Percentiles rank a stretch among this genome's conserved stretches.
These are phyloP conservation scores for Gamarada debralockiae DNA, from an alignment of 495 filamentous ascomycete genomes.

Conservation along the genomic window DNA sequence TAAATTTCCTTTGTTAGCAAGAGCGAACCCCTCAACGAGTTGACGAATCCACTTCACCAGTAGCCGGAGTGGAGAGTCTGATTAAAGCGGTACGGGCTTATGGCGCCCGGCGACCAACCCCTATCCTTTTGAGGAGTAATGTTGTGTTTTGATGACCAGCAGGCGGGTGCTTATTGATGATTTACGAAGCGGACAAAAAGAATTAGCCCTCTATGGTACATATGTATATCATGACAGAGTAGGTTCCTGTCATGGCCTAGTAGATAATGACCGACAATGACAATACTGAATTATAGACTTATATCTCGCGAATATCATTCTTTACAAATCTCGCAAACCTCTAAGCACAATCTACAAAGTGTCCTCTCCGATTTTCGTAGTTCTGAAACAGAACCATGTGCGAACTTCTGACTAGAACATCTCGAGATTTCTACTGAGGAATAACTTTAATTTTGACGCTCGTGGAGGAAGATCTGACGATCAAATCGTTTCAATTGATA, in stretches of 20 bases:
- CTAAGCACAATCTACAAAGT: no score
- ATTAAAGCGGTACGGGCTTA: not conserved
- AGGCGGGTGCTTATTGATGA: conserved; percentile 9
- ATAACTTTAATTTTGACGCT: no score
- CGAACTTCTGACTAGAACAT: no score
- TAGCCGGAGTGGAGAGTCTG: not conserved
- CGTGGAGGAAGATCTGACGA: no score
- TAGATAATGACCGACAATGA: not conserved
- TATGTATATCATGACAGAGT: not conserved
- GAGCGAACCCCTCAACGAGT: not conserved
- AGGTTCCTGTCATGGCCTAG: not conserved
- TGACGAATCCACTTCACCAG: not conserved
- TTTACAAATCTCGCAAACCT: no score
- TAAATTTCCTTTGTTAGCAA: not conserved
- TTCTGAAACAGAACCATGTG: no score
- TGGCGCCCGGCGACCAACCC: not conserved
- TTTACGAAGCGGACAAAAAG: conserved; percentile 8
- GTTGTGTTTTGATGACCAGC: not conserved
- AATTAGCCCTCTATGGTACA: conserved; percentile 2
- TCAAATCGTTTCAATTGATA: no score
- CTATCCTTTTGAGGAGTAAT: not conserved
- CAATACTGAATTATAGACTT: not conserved
- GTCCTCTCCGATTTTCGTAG: no score
- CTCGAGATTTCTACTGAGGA: no score
- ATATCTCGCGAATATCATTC: no score